Evolutionary conservation across 208 protist species (phyloP).

Genomic region (Leishmania gerbilli): DNA sequence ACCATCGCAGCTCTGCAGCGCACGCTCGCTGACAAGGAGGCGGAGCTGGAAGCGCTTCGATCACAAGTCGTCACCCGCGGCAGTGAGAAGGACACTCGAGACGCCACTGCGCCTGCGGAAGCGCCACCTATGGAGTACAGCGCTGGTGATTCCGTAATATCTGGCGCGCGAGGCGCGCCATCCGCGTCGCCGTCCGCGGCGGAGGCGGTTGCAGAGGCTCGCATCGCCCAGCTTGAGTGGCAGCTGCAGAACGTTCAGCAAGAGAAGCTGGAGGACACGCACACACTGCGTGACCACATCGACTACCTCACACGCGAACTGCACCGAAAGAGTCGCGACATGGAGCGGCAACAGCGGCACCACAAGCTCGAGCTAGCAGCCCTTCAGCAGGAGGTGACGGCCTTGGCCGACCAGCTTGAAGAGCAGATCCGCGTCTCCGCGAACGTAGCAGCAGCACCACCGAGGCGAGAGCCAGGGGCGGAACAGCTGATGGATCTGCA

Average conservation of each 20-base stretch:
- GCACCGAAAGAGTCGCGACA: conserved; percentile 10
- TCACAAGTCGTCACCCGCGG: neutral
- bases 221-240: conserved; percentile 31
- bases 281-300: conserved; percentile 43
- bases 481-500: conserved; percentile 9
- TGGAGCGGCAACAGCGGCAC: conserved; percentile 30
- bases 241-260: conserved; percentile 37
- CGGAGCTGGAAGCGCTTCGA: conserved; percentile 16
- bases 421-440: conserved; percentile 15
- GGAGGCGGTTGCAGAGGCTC: conserved; percentile 2
- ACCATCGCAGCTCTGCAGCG: conserved; percentile 8
- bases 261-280: conserved; percentile 35
- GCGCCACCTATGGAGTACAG: neutral
- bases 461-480: conserved; percentile 1
- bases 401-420: conserved; percentile 44
- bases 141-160: neutral
- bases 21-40: conserved; percentile 23
- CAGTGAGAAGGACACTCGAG: neutral
- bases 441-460: neutral
- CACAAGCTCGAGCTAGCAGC: conserved; percentile 42
- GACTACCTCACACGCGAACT: conserved; percentile 40
- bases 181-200: neutral
- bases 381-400: conserved; percentile 47
- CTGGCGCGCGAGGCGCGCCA: neutral
- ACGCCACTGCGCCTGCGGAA: neutral